Percentiles rank a stretch among this genome's conserved stretches.
Evolutionary conservation across 2,329 filamentous ascomycete species (phyloP).

Genomic region (Alternaria tenuissima): DNA sequence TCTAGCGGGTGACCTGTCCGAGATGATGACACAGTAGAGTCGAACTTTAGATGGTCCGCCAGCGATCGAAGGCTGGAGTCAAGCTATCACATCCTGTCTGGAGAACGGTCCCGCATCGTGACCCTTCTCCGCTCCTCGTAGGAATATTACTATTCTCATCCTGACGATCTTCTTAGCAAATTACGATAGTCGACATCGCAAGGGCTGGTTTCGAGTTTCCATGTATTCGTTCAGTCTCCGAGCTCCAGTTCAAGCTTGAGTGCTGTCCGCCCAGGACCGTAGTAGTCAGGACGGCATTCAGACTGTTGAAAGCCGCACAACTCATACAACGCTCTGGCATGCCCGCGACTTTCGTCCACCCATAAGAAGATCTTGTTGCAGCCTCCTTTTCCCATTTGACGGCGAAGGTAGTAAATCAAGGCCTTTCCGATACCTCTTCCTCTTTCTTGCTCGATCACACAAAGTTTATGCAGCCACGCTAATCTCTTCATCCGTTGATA

Average conservation of each 20-base stretch:
- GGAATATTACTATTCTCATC: not conserved
- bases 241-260: conserved; percentile 33
- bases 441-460: conserved; percentile 57
- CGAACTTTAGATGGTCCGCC: not conserved
- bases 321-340: conserved; percentile 57
- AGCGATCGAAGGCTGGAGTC: not conserved
- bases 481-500: conserved; percentile 38
- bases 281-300: conserved; percentile 59
- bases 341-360: conserved; percentile 59
- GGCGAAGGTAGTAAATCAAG: conserved; percentile 55
- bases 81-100: not conserved
- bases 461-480: conserved; percentile 62
- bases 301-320: conserved; percentile 57
- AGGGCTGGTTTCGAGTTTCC: not conserved
- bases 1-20: not conserved
- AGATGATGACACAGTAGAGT: not conserved
- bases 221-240: conserved; percentile 19
- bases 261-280: conserved; percentile 58
- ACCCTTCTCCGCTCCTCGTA: not conserved
- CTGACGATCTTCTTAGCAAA: not conserved
- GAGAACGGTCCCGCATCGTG: not conserved
- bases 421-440: conserved; percentile 57
- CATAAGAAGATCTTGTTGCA: conserved; percentile 60
- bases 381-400: conserved; percentile 55
- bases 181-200: not conserved